These are phyloP conservation scores for Schizosaccharomyces cryophilus DNA, from an alignment of 805 yeast genomes.

Conservation along the genomic window DNA sequence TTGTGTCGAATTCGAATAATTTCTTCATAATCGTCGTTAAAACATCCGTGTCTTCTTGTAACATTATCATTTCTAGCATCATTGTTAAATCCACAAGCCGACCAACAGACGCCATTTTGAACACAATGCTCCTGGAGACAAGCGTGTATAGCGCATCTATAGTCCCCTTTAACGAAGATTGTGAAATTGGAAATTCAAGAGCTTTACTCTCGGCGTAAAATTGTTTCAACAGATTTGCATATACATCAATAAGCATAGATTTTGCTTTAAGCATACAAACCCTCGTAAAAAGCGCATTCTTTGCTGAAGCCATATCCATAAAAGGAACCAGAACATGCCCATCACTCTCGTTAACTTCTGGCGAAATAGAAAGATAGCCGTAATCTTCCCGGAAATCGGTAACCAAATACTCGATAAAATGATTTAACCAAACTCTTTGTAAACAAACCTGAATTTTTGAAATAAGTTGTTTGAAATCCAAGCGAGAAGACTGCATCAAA, in stretches of 20 bases:
- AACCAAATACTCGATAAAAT: background rate
- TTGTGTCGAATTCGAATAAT: background rate
- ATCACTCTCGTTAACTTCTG: background rate
- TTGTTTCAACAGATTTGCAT: too few species aligned
- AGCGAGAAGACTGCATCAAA: background rate
- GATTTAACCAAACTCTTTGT: background rate
- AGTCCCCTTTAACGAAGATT: background rate
- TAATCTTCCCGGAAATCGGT: background rate
- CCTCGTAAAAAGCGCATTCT: too few species aligned
- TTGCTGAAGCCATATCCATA: too few species aligned
- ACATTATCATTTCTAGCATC: background rate
- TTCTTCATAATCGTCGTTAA: background rate
- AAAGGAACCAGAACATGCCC: too few species aligned
- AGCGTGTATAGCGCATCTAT: background rate
- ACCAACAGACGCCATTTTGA: background rate
- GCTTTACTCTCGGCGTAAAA: too few species aligned
- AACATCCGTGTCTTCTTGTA: background rate
- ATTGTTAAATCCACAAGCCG: background rate
- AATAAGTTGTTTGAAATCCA: background rate
- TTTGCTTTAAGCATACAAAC: too few species aligned
- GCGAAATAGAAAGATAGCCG: background rate
- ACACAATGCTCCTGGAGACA: background rate
- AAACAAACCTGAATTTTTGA: background rate
- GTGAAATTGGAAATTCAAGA: background rate
- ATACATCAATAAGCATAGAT: too few species aligned